Evolutionary conservation across 306 rosid species (phyloP).

Genomic region (Dalbergia oliveri): DNA sequence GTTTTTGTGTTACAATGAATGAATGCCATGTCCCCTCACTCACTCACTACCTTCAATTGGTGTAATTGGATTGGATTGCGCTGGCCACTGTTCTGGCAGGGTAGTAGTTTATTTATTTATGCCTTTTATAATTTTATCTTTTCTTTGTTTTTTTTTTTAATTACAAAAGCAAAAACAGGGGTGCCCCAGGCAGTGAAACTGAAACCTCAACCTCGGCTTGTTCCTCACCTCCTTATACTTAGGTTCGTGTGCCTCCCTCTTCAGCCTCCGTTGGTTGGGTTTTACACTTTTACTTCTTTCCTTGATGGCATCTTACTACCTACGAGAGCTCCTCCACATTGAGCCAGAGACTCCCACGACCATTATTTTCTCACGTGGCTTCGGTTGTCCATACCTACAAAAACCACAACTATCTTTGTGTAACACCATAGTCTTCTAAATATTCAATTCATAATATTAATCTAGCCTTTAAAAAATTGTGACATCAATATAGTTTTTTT

Average conservation of each 20-base stretch:
- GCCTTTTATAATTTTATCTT: neutral
- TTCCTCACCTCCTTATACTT: neutral
- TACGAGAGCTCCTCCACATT: constrained; percentile 26
- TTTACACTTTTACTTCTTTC: neutral
- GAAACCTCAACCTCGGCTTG: constrained; percentile 9
- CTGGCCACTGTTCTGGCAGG: too few species aligned
- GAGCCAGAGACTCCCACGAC: neutral
- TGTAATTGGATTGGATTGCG: neutral
- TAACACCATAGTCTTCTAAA: too few species aligned
- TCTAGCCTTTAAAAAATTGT: too few species aligned
- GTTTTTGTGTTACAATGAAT: neutral
- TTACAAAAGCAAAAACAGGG: neutral
- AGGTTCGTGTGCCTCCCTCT: neutral
- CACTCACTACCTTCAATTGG: neutral
- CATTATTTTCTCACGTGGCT: neutral
- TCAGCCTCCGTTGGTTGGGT: neutral
- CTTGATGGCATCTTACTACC: constrained; percentile 37
- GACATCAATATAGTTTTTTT: too few species aligned
- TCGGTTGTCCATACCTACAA: neutral
- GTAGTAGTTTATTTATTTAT: too few species aligned
- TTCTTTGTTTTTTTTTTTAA: too few species aligned
- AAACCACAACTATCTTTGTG: neutral
- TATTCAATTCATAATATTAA: too few species aligned
- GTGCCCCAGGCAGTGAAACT: constrained; percentile 32
- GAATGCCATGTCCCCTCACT: neutral